Evolutionary conservation across 73 alveolate genomes (phyloP), one percentile per base, ranked within the genome.

Genomic region (Effrenium voratum): DNA sequence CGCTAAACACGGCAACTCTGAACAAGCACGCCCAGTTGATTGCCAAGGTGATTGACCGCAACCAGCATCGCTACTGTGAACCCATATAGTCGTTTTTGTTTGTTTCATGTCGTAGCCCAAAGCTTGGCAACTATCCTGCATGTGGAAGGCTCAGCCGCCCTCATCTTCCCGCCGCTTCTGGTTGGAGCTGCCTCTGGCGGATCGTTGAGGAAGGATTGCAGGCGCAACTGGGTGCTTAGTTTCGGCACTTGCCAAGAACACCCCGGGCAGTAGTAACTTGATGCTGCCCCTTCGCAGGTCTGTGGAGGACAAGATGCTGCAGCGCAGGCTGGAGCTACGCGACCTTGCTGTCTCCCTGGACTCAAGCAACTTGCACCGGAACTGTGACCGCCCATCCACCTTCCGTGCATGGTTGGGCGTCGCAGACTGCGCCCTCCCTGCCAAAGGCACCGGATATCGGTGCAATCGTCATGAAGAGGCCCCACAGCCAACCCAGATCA

Each of bases 121-220:
- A n/a, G n/a, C n/a, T n/a, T n/a, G n/a, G n/a, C n/a, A n/a, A n/a
- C n/a, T n/a, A n/a, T n/a, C n/a, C n/a, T n/a, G n/a, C n/a, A n/a
- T n/a, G n/a, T n/a, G n/a, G n/a, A 2, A 81, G 91, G 91, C 49
- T 12, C 91, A 0, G 70, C 49, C 10, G 91, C 73, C 24, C 1
- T 81, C 50, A 47, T 81, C 16, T 5, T 81, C 19, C 73, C 91
- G 13, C 91, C 91, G n/a, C 59, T 81, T 16, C 22, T 81, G 91
- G 91, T 81, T 2, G 91, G 91, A 30, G 2, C 91, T 3, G 91
- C 91, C 30, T 70, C 73, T 2, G 91, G 91, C 1, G 91, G 91
- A 15, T 81, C 91, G 2, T 47, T 81, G 73, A 57, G 91, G 15
- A 47, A 30, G 47, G 91, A 81, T 34, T 22, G 12, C 66, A 77